These are phyloP conservation scores for Pleoardoris graminearum DNA, from an alignment of 2,329 filamentous ascomycete genomes.

Conservation along the genomic window DNA sequence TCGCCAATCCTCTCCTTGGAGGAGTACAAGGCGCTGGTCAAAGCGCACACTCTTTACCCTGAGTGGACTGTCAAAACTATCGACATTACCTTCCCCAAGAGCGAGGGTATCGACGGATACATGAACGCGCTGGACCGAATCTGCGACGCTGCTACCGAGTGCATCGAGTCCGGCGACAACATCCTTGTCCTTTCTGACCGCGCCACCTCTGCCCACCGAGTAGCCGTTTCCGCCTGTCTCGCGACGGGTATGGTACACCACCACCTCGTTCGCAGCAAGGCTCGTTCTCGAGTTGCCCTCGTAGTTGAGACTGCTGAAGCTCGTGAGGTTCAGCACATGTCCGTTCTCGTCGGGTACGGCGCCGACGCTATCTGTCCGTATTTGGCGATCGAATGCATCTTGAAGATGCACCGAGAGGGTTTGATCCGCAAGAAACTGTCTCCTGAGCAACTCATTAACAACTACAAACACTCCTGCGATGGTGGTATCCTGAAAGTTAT, in stretches of 20 bases:
- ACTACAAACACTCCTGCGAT: constrained; percentile 96
- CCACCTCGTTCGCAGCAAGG: constrained; percentile 92
- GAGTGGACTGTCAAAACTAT: constrained; percentile 89
- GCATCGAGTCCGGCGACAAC: constrained; percentile 80
- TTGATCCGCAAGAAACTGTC: constrained; percentile 87
- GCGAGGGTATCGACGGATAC: constrained; percentile 80
- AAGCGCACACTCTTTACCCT: constrained; percentile 71
- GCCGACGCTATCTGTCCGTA: constrained; percentile 94
- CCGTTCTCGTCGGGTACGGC: constrained; percentile 94
- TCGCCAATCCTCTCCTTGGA: constrained; percentile 88
- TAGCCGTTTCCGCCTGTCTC: constrained; percentile 82
- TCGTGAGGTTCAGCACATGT: constrained; percentile 98
- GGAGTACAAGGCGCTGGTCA: constrained; percentile 85
- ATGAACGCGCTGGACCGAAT: constrained; percentile 85
- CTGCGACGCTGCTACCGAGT: constrained; percentile 80
- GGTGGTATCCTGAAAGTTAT: constrained; percentile 98
- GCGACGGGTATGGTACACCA: constrained; percentile 95
- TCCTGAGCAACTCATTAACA: constrained; percentile 81
- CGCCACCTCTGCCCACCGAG: constrained; percentile 77
- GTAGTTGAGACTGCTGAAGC: constrained; percentile 93
- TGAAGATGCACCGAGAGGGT: constrained; percentile 93
- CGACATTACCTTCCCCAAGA: constrained; percentile 91
- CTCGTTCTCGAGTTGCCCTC: constrained; percentile 84
- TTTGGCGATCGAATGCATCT: constrained; percentile 91
- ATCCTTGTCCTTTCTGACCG: constrained; percentile 89